Evolutionary conservation across 768 basidiomycete species (phyloP).

Genomic region (Sarcodon aspratus): DNA sequence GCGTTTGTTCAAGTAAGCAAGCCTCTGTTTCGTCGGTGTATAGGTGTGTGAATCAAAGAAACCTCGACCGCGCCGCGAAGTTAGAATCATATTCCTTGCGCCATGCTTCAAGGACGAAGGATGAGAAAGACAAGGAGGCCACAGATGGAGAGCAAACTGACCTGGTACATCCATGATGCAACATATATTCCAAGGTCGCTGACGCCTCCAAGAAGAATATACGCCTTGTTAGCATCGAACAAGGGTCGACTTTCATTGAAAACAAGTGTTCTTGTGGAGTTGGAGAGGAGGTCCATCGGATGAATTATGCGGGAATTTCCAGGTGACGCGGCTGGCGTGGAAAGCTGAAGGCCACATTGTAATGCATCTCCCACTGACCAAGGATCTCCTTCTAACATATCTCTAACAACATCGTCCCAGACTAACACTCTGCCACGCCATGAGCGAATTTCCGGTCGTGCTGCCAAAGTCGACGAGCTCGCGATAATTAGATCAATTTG

Average conservation of each 20-base stretch:
- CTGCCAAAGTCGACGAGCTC: neutral
- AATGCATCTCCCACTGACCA: neutral
- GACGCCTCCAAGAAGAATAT: conserved; percentile 28
- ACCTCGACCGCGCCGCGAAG: conserved; percentile 7
- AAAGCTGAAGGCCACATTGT: neutral
- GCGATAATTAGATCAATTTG: neutral
- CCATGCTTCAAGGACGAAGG: conserved; percentile 4
- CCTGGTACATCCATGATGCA: conserved; percentile 32
- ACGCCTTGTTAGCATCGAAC: conserved; percentile 19
- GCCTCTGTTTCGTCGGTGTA: neutral
- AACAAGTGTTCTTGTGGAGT: neutral
- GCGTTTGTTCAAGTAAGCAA: conserved; percentile 5
- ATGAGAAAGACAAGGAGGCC: neutral
- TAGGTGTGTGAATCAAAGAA: conserved; percentile 1
- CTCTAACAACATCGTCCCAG: neutral
- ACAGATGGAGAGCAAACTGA: conserved; percentile 7
- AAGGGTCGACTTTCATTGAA: conserved; percentile 1
- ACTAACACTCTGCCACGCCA: neutral
- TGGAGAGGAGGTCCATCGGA: neutral
- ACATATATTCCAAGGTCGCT: conserved; percentile 25
- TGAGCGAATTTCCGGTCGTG: neutral
- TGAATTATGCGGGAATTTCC: neutral
- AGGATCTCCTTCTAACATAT: neutral
- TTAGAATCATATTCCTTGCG: conserved; percentile 9
- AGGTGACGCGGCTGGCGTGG: neutral